phyloP scores from a whole-genome alignment of 352 stramenopile genomes.

The Phytophthora citrophthora region DNA sequence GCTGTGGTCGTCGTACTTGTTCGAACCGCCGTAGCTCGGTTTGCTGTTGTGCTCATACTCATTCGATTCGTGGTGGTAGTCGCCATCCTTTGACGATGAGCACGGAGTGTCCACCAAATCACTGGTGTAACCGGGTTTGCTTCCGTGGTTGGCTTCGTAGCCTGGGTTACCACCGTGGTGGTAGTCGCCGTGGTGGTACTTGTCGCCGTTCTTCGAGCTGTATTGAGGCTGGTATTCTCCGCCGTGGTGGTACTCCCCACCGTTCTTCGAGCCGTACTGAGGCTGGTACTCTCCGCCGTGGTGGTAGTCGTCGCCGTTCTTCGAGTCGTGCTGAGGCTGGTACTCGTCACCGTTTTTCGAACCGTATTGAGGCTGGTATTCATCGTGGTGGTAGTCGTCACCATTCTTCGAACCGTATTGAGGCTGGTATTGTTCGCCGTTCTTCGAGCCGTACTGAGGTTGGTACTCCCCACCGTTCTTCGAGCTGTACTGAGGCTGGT shows the following conservation, averaged over 20 bases:
- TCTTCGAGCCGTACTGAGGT: neutral
- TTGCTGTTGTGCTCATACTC: neutral
- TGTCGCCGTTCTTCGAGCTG: too few relatives aligned
- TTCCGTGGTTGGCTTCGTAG: constrained; percentile 5
- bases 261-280: neutral
- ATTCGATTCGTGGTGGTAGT: neutral
- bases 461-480: neutral
- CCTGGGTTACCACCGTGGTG: neutral
- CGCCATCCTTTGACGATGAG: constrained; percentile 7
- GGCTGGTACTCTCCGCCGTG: neutral
- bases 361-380: neutral
- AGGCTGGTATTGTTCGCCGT: too few relatives aligned
- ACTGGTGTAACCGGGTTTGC: neutral
- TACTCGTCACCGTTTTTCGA: too few relatives aligned
- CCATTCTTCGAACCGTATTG: neutral
- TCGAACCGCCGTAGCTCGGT: neutral
- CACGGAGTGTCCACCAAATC: constrained; percentile 3
- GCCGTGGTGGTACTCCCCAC: neutral
- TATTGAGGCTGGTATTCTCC: neutral
- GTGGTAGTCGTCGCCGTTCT: too few relatives aligned
- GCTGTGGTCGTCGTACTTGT: constrained; percentile 3
- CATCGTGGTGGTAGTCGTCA: too few relatives aligned
- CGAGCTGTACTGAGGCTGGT: neutral
- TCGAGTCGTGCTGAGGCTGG: neutral
- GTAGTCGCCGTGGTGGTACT: neutral